Evolutionary conservation across 306 rosid genomes (phyloP).

Genomic region (Cucurbita ficifolia): DNA sequence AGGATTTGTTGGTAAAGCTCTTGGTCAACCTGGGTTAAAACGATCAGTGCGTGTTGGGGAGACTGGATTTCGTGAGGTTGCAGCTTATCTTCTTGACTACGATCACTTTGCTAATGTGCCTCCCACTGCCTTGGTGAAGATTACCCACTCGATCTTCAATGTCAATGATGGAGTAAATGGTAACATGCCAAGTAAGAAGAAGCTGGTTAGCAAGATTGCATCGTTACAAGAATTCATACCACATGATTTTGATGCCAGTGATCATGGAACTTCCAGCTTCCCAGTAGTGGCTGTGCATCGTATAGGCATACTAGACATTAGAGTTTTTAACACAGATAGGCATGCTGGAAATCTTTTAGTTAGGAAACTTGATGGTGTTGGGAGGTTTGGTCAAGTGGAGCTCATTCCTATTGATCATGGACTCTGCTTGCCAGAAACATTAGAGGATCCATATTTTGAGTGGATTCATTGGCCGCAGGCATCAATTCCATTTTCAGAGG

Average conservation of each 20-base stretch:
- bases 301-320: constrained; percentile 85
- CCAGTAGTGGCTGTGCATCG: constrained; percentile 90
- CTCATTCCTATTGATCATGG: constrained; percentile 96
- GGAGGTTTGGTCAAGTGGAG: constrained; percentile 82
- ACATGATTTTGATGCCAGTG: constrained; percentile 97
- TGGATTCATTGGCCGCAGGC: constrained; percentile 99
- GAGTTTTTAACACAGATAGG: constrained; percentile 94
- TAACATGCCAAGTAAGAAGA: constrained; percentile 41
- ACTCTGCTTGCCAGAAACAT: constrained; percentile 81
- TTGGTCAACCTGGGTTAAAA: constrained; percentile 91
- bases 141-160: constrained; percentile 90
- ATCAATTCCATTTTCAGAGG: constrained; percentile 86
- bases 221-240: constrained; percentile 80
- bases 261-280: constrained; percentile 92
- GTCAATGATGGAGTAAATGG: constrained; percentile 83
- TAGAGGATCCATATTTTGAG: constrained; percentile 96
- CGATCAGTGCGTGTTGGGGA: constrained; percentile 93
- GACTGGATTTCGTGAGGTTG: constrained; percentile 92
- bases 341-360: constrained; percentile 95
- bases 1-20: constrained; percentile 88
- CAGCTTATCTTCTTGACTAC: constrained; percentile 76
- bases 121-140: constrained; percentile 83
- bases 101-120: constrained; percentile 92
- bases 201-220: constrained; percentile 85
- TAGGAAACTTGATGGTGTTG: constrained; percentile 61